These are phyloP conservation scores for Hepatocystis sp. DNA, from an alignment of 169 alveolate genomes.

Conservation along the genomic window DNA sequence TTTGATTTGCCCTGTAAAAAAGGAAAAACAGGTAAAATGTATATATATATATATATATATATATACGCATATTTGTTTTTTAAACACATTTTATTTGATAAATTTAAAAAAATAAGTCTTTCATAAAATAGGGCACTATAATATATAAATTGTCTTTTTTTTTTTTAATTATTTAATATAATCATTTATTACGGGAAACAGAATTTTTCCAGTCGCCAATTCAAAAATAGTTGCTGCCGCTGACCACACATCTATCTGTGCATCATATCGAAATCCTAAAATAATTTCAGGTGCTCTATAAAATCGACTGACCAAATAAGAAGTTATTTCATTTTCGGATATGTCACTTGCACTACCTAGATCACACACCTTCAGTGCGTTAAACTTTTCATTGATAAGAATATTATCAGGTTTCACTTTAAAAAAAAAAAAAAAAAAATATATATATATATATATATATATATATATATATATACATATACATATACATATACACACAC, in stretches of 20 bases:
- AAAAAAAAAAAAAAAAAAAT: neutral
- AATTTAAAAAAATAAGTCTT: too few relatives aligned
- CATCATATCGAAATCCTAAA: conserved; percentile 93
- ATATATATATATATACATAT: neutral
- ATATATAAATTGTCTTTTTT: conserved; percentile 24
- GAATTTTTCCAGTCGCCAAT: conserved; percentile 96
- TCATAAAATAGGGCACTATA: too few relatives aligned
- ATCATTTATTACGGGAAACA: conserved; percentile 89
- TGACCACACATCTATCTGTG: conserved; percentile 96
- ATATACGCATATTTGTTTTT: too few relatives aligned
- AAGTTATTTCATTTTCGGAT: conserved; percentile 92
- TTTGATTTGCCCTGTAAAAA: conserved; percentile 92
- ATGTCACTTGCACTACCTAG: conserved; percentile 95
- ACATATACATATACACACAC: neutral
- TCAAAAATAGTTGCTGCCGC: conserved; percentile 97
- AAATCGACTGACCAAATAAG: conserved; percentile 95
- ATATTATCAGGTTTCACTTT: conserved; percentile 97
- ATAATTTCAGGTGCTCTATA: conserved; percentile 99
- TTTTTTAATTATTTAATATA: conserved; percentile 75
- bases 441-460: conserved; percentile 2
- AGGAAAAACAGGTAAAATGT: neutral
- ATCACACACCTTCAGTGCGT: conserved; percentile 95
- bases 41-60: too few relatives aligned
- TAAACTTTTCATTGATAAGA: conserved; percentile 89
- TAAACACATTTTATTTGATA: too few relatives aligned